Percentiles rank a stretch among this genome's conserved stretches.
These are phyloP conservation scores for Venturia effusa DNA, from an alignment of 2,329 filamentous ascomycete species.

Conservation along the genomic window DNA sequence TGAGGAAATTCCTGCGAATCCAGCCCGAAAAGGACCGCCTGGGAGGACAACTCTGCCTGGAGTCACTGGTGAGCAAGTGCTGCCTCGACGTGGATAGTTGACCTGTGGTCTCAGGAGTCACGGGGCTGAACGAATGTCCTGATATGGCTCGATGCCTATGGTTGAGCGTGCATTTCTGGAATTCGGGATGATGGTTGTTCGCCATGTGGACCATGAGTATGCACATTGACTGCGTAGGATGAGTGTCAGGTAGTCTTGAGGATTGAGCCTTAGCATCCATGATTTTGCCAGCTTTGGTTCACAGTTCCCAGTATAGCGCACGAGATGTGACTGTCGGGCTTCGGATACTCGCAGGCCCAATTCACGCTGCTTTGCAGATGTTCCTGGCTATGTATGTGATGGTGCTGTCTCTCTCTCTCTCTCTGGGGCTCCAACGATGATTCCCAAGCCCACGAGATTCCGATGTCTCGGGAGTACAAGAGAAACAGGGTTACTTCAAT, in stretches of 20 bases:
- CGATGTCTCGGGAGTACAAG: neutral
- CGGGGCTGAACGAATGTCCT: neutral
- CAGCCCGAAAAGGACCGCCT: constrained; percentile 1
- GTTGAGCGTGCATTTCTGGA: neutral
- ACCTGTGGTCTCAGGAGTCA: neutral
- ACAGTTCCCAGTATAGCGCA: neutral
- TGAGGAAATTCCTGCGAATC: neutral
- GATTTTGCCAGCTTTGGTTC: neutral
- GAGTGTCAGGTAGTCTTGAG: neutral
- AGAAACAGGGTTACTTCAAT: neutral
- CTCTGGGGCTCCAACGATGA: too few relatives aligned
- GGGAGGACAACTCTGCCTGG: neutral
- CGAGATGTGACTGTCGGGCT: too few relatives aligned
- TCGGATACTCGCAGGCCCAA: too few relatives aligned
- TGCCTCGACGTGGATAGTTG: neutral
- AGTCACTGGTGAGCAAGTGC: neutral
- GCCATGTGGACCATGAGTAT: neutral
- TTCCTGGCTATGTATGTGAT: too few relatives aligned
- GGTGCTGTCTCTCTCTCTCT: too few relatives aligned
- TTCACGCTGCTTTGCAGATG: too few relatives aligned
- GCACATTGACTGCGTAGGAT: neutral
- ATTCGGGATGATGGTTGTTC: neutral
- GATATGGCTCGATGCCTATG: neutral
- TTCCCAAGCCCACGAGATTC: neutral
- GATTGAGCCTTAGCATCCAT: neutral